phyloP scores from a whole-genome alignment of 129 eudicot genomes.

The Flaveria bidentis region DNA sequence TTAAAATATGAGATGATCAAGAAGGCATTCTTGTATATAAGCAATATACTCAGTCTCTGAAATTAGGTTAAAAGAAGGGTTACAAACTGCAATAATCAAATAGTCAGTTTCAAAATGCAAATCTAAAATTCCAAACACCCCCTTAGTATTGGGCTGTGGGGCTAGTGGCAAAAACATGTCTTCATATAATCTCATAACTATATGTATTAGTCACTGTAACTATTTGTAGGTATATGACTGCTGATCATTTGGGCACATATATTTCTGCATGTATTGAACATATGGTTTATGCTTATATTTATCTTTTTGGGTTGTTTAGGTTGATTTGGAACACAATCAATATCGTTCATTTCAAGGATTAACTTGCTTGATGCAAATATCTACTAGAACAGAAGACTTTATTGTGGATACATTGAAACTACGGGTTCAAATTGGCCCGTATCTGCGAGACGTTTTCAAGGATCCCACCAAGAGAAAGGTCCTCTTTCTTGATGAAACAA shows the following conservation, averaged over 20 bases:
- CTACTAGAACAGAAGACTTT: conserved; percentile 91
- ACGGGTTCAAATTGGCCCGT: conserved; percentile 78
- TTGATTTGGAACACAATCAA: conserved; percentile 94
- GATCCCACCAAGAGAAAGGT: conserved; percentile 91
- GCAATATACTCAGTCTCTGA: background rate
- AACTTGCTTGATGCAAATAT: conserved; percentile 99
- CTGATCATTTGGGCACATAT: background rate
- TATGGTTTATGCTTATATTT: conserved; percentile 14
- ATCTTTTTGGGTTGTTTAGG: conserved; percentile 46
- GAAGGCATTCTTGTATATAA: background rate
- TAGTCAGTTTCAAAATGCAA: background rate
- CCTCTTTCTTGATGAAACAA: conserved; percentile 3
- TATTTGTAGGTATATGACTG: background rate
- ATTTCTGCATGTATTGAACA: background rate
- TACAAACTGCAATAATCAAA: background rate
- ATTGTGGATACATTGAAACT: conserved; percentile 87
- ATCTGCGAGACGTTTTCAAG: conserved; percentile 81
- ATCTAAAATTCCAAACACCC: background rate
- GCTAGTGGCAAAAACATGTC: background rate
- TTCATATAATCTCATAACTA: background rate
- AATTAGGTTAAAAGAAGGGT: background rate
- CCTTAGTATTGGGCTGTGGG: no score
- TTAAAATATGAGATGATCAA: background rate
- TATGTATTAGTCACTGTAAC: background rate
- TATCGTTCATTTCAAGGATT: conserved; percentile 99